A percentile compares a stretch with the other conserved stretches of the same genome.
These are phyloP conservation scores for Plasmodium gallinaceum DNA, from an alignment of 169 alveolate species.

Conservation along the genomic window DNA sequence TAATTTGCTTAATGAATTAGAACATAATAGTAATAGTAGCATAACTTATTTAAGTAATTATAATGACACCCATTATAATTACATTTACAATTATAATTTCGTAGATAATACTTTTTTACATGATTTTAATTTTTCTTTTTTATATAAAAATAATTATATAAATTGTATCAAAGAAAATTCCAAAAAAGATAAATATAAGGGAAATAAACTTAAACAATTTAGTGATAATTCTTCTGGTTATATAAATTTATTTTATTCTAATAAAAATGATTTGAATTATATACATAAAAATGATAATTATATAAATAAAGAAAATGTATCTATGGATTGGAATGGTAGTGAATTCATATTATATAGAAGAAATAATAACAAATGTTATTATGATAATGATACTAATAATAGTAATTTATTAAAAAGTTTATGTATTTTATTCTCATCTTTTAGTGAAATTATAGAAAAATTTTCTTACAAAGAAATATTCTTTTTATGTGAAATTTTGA, in stretches of 20 bases:
- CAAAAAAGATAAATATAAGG: too few species aligned
- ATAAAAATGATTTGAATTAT: too few species aligned
- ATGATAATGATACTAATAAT: not conserved
- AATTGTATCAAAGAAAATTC: too few species aligned
- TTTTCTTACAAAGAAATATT: slow-evolving; percentile 35
- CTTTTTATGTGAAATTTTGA: slow-evolving; percentile 35
- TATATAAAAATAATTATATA: not conserved
- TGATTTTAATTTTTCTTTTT: not conserved
- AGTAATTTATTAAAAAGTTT: slow-evolving; percentile 31
- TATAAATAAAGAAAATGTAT: too few species aligned
- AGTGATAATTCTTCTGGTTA: too few species aligned
- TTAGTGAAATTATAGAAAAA: slow-evolving; percentile 5
- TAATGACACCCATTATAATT: not conserved
- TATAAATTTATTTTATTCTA: too few species aligned
- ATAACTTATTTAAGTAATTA: not conserved
- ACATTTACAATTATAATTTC: not conserved
- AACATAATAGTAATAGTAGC: not conserved
- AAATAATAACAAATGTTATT: not conserved
- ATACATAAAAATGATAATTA: too few species aligned
- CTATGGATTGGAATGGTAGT: not conserved
- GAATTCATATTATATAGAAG: not conserved
- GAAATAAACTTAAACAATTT: too few species aligned
- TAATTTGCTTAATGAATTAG: not conserved
- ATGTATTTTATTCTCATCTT: slow-evolving; percentile 16
- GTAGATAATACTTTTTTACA: not conserved